Evolutionary conservation across 331 rosid genomes (phyloP), one percentile per base, ranked within the genome.

Genomic region (Phaseolus coccineus): DNA sequence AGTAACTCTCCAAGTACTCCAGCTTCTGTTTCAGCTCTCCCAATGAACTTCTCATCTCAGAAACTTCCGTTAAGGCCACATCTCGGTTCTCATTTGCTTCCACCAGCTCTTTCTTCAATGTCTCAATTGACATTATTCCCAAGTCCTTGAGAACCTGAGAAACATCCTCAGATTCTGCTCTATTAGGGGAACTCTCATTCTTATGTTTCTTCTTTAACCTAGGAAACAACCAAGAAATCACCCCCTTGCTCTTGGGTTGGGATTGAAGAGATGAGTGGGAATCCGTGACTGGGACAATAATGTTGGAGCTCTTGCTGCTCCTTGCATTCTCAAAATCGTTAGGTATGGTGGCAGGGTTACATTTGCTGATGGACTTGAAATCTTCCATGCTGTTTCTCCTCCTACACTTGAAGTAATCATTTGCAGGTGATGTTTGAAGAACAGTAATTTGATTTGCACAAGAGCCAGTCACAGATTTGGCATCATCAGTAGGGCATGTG

Each of bases 171-270:
- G 97, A 86, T 83, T 96, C 99, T 4, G 92, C 86, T 74, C 92
- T 84, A 78, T 59, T 88, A 0, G 98, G 97, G 51, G 98, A 96
- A 66, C 46, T 85, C 71, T 82, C 94, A 35, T 88, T 70, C 89
- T 77, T 96, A 10, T 87, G 70, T 86, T 90, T 96, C 90, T 86
- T 93, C 91, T 89, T 95, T 19, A 90, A 52, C 85, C 93, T 75
- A 8, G 98, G 99, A 84, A 96, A 93, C 84, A 96, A 63, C 97
- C 99, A 83, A 0, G 99, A 93, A 53, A 96, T 91, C 71, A 96
- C 84, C 15, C 98, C 94, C 51, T 91, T 90, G 55, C 80, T 88
- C 74, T 87, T 96, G 10, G 94, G 84, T 72, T 93, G 98, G 11
- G 97, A 83, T 46, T 88, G 94, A 69, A 84, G 27, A 13, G 94